Conservation (phyloP, 129 eudicot genomes). For the Saposhnikovia divaricata region DNA sequence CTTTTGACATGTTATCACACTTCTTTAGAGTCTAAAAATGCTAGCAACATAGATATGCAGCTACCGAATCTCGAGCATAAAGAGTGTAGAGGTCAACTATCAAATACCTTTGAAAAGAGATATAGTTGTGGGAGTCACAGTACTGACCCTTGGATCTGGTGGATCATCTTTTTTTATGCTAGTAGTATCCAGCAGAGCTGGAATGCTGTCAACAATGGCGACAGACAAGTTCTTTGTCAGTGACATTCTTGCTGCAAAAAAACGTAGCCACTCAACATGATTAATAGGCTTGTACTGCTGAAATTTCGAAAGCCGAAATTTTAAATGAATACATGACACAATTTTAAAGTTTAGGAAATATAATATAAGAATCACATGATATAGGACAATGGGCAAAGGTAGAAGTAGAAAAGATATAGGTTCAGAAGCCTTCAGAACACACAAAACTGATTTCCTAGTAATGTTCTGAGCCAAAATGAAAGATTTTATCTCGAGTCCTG, state of each 20-base stretch:
- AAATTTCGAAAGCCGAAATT: not conserved
- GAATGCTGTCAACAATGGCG: constrained; percentile 95
- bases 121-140: constrained; percentile 89
- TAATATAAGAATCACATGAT: not conserved
- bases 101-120: constrained; percentile 78
- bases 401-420: not conserved
- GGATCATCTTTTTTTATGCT: constrained; percentile 67
- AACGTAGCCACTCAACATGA: constrained; percentile 1
- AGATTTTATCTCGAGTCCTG: not conserved
- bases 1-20: not conserved
- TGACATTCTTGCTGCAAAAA: constrained; percentile 72
- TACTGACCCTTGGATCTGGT: constrained; percentile 98
- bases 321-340: not conserved
- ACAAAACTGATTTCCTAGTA: not conserved
- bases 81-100: constrained; percentile 17
- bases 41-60: not conserved
- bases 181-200: constrained; percentile 46
- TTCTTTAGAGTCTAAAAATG: not conserved
- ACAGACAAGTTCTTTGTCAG: constrained; percentile 64
- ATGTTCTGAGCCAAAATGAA: not conserved
- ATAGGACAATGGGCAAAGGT: not conserved
- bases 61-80: not conserved
- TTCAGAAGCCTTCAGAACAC: not conserved
- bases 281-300: not conserved
- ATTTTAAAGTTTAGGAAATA: not conserved